phyloP scores from a whole-genome alignment of 2,329 filamentous ascomycete species.

The Aspergillus brunneoviolaceus region DNA sequence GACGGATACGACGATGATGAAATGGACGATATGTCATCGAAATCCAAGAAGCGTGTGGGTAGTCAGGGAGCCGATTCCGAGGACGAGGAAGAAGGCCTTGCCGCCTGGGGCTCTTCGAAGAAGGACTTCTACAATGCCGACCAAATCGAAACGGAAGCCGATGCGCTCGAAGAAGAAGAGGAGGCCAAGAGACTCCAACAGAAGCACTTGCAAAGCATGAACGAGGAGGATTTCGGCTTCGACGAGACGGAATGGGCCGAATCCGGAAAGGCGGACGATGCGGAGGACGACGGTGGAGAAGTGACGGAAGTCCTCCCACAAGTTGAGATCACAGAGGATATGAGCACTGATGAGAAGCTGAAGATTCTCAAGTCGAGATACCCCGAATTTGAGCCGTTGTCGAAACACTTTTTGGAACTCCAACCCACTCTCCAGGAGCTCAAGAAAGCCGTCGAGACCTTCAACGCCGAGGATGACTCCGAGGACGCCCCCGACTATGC shows the following conservation, averaged over 20 bases:
- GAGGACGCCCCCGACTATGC: conserved; percentile 40
- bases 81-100: conserved; percentile 56
- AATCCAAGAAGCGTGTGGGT: conserved; percentile 21
- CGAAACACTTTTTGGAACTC: conserved; percentile 74
- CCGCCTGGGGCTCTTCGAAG: conserved; percentile 83
- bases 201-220: conserved; percentile 87
- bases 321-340: conserved; percentile 74
- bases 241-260: conserved; percentile 84
- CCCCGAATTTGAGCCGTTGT: conserved; percentile 86
- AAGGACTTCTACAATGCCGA: conserved; percentile 95
- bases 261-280: conserved; percentile 49
- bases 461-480: conserved; percentile 44
- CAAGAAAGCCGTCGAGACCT: conserved; percentile 57
- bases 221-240: conserved; percentile 88
- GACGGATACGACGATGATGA: conserved; percentile 37
- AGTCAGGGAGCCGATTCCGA: conserved; percentile 28
- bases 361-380: conserved; percentile 78
- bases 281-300: conserved; percentile 53
- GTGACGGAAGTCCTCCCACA: conserved; percentile 86
- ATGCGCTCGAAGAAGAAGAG: conserved; percentile 85
- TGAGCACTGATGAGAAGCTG: conserved; percentile 71
- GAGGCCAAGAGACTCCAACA: conserved; percentile 86
- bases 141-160: conserved; percentile 65
- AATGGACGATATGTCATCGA: conserved; percentile 24
- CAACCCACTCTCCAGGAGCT: conserved; percentile 63